A percentile compares a stretch with the other conserved stretches of the same genome.
Evolutionary conservation across 805 yeast species (phyloP).

Genomic region (Yarrowia alimentaria): DNA sequence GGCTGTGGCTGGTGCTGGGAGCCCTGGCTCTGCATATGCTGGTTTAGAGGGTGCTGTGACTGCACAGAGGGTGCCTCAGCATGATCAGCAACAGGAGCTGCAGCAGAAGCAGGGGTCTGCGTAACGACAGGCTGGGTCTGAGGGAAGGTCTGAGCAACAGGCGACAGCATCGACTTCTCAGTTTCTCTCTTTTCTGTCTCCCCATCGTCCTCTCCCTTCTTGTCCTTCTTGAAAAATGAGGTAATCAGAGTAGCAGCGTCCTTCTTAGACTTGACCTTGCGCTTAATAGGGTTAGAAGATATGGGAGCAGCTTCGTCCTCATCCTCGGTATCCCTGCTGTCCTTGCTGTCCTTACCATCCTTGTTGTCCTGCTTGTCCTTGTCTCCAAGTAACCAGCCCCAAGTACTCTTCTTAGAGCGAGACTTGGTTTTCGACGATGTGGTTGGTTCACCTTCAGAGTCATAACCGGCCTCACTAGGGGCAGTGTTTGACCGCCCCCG

Average conservation of each 20-base stretch:
- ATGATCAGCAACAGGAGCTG: too few relatives aligned
- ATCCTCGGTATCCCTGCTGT: slow-evolving; percentile 18
- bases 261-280: slow-evolving; percentile 28
- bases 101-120: too few relatives aligned
- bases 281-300: slow-evolving; percentile 31
- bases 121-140: too few relatives aligned
- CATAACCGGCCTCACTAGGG: slow-evolving; percentile 9
- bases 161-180: too few relatives aligned
- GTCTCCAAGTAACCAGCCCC: slow-evolving; percentile 28
- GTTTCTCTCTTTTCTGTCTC: slow-evolving; percentile 1
- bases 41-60: too few relatives aligned
- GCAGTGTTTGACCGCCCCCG: slow-evolving; percentile 11
- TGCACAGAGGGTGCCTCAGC: too few relatives aligned
- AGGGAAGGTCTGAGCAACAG: too few relatives aligned
- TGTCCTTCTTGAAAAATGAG: slow-evolving; percentile 34
- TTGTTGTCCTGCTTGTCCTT: slow-evolving; percentile 28
- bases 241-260: slow-evolving; percentile 32
- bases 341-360: slow-evolving; percentile 21
- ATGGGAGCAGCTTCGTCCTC: slow-evolving; percentile 10
- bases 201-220: slow-evolving; percentile 16
- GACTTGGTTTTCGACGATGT: not conserved
- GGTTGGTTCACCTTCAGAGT: slow-evolving; percentile 19
- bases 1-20: not conserved
- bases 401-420: slow-evolving; percentile 22
- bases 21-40: too few relatives aligned